Evolutionary conservation across 2,329 filamentous ascomycete species (phyloP).

Genomic region (Periconia digitata): DNA sequence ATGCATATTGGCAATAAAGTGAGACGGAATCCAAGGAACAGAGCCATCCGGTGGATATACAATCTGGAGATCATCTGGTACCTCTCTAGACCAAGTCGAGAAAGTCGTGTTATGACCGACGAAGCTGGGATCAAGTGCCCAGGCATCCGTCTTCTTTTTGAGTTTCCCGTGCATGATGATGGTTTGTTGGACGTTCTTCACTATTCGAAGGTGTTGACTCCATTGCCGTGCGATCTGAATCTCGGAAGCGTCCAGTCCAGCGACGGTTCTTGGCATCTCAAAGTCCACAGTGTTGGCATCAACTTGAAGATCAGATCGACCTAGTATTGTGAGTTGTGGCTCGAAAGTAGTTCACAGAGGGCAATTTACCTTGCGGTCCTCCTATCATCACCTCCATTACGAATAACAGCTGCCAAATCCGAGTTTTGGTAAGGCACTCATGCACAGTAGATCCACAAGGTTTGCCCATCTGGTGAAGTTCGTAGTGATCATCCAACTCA

Average conservation of each 20-base stretch:
- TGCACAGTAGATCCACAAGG: slow-evolving; percentile 67
- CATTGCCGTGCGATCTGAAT: slow-evolving; percentile 81
- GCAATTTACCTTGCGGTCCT: slow-evolving; percentile 75
- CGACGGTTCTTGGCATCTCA: slow-evolving; percentile 62
- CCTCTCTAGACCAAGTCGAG: slow-evolving; percentile 71
- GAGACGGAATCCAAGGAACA: slow-evolving; percentile 80
- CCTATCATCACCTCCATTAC: slow-evolving; percentile 90
- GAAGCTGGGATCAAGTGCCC: slow-evolving; percentile 84
- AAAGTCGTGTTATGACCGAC: slow-evolving; percentile 77
- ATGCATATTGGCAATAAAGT: slow-evolving; percentile 87
- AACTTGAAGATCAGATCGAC: slow-evolving; percentile 77
- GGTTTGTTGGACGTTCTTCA: slow-evolving; percentile 76
- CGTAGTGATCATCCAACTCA: slow-evolving; percentile 82
- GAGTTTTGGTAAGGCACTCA: slow-evolving; percentile 81
- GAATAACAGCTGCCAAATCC: slow-evolving; percentile 88
- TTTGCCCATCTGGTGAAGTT: slow-evolving; percentile 72
- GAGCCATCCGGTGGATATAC: slow-evolving; percentile 77
- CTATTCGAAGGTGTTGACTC: slow-evolving; percentile 74
- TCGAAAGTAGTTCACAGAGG: too few species aligned
- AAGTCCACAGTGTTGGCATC: slow-evolving; percentile 76
- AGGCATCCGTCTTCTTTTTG: slow-evolving; percentile 76
- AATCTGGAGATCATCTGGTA: slow-evolving; percentile 78
- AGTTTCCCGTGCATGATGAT: slow-evolving; percentile 73
- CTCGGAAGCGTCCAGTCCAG: slow-evolving; percentile 73
- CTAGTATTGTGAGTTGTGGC: slow-evolving; percentile 18